These are phyloP conservation scores for Penicillium sp. DNA, from an alignment of 2,329 filamentous ascomycete genomes.

Conservation along the genomic window DNA sequence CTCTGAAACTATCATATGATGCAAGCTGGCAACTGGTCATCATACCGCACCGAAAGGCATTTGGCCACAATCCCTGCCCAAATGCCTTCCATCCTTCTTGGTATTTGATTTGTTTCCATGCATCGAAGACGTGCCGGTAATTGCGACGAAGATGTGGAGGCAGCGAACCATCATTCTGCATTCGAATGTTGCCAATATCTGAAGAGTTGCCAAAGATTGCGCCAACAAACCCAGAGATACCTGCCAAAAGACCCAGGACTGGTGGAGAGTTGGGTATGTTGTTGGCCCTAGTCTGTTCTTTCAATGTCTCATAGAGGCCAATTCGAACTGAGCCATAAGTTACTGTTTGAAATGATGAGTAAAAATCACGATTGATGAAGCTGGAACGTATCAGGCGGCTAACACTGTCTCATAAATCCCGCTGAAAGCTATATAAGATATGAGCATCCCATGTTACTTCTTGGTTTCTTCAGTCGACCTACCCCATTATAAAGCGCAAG, in stretches of 20 bases:
- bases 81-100: constrained; percentile 23
- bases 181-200: constrained; percentile 28
- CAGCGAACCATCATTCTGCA: constrained; percentile 28
- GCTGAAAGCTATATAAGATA: constrained; percentile 22
- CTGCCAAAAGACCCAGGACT: constrained; percentile 18
- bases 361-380: background rate
- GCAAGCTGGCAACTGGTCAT: constrained; percentile 86
- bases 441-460: background rate
- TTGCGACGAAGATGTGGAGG: constrained; percentile 18
- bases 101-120: constrained; percentile 25
- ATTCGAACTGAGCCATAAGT: constrained; percentile 29
- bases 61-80: constrained; percentile 61
- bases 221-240: constrained; percentile 21
- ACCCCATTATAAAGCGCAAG: constrained; percentile 23
- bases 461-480: background rate
- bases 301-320: constrained; percentile 27
- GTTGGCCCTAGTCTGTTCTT: constrained; percentile 10
- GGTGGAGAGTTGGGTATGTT: constrained; percentile 10
- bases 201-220: constrained; percentile 26
- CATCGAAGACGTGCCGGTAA: constrained; percentile 26
- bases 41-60: constrained; percentile 74
- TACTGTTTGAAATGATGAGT: constrained; percentile 11
- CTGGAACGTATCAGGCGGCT: background rate
- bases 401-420: constrained; percentile 25
- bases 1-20: constrained; percentile 81